Evolutionary conservation across 768 basidiomycete species (phyloP), one percentile per base, ranked within the genome.

Genomic region (Crassisporium funariophilum): DNA sequence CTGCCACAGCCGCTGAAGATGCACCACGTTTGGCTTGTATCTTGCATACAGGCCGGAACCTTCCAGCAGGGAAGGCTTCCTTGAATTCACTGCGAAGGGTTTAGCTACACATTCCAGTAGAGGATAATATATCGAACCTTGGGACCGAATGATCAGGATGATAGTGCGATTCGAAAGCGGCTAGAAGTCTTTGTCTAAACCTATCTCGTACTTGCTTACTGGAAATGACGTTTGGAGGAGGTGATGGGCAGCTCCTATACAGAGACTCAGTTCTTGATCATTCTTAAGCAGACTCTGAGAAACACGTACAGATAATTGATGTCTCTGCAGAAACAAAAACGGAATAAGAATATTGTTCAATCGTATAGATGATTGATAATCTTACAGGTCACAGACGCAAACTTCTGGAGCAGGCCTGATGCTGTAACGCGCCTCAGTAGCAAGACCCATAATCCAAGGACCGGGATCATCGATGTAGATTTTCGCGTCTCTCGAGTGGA

Each of bases 401-500:
- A 95, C 85, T 61, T 98, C 95, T 0, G 88, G 73, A 1, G 84
- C 72, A 7, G 86, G 79, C 20, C 86, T 75, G 15, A 91, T 73
- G 54, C 88, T 79, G 63, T 91, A 88, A 49, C 91, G 78, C 6
- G 88, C 86, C 61, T 95, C 88, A 1, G 89, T 90, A 9, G 91
- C 83, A 29, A 95, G 75, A 25, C 91, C 95, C 65, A 98, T 81
- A 57, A 98, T 93, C 85, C 92, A 98, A 50, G 95, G 95, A 24
- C 95, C 95, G 34, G 95, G 92, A 64, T 98, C 94, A 55, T 98
- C 94, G 52, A 95, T 86, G 55, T 92, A 91, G 42, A 98, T 91
- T 62, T 88, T 91, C 20, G 91, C 86, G 54, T 97, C 95, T 35
- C 95, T 84, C 24, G 86, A 83, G 62, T 94, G 91, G 24, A 92